phyloP scores from a whole-genome alignment of 331 rosid genomes.

The Dryas integrifolia region DNA sequence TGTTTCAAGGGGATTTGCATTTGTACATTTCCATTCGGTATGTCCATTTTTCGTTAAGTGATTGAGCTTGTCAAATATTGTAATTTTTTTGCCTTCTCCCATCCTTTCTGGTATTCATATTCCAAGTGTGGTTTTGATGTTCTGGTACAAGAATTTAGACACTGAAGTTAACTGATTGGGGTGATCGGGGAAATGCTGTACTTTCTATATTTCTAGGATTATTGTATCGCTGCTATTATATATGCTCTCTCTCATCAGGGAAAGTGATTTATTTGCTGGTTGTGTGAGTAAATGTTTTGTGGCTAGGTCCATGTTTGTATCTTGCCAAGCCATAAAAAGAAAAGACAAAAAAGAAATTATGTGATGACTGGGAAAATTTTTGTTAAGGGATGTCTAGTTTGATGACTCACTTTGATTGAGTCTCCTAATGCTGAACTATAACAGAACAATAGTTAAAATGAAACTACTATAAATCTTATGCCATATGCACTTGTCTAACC shows the following conservation, averaged over 20 bases:
- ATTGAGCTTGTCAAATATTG: not conserved
- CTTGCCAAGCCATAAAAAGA: not conserved
- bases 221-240: not conserved
- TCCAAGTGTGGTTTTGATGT: not conserved
- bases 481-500: not conserved
- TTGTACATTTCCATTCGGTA: slow-evolving; percentile 96
- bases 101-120: not conserved
- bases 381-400: not conserved
- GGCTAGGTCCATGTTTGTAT: not conserved
- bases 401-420: not conserved
- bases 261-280: not conserved
- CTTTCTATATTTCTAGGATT: not conserved
- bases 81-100: not conserved
- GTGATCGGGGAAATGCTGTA: too few relatives aligned
- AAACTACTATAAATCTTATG: not conserved
- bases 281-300: not conserved
- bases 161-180: not conserved
- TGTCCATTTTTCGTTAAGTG: slow-evolving; percentile 28
- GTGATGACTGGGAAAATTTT: not conserved
- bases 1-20: slow-evolving; percentile 98
- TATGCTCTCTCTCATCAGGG: not conserved
- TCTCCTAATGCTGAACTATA: not conserved
- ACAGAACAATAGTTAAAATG: not conserved
- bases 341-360: not conserved
- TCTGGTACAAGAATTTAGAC: not conserved